phyloP scores from a whole-genome alignment of 2,329 filamentous ascomycete species.

The Remersonia thermophila region DNA sequence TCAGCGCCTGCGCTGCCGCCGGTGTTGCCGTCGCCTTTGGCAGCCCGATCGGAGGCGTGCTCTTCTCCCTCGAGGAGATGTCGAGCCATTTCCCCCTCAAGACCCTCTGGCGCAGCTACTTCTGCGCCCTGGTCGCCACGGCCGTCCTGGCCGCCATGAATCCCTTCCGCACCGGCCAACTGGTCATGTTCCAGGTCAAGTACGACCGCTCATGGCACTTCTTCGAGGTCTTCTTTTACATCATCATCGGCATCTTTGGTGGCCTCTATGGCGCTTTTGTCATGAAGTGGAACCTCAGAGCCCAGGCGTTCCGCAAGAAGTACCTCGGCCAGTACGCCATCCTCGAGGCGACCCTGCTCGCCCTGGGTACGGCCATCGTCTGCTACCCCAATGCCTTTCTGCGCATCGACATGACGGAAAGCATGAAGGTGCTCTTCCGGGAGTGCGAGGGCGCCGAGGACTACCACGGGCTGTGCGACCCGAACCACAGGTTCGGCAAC shows the following conservation, averaged over 20 bases:
- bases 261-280: constrained; percentile 93
- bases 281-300: constrained; percentile 92
- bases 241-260: constrained; percentile 83
- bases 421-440: constrained; percentile 93
- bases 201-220: constrained; percentile 98
- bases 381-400: constrained; percentile 95
- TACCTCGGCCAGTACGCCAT: constrained; percentile 77
- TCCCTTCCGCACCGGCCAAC: constrained; percentile 87
- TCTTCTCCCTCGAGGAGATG: constrained; percentile 98
- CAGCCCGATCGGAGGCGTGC: constrained; percentile 88
- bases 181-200: constrained; percentile 97
- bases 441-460: constrained; percentile 85
- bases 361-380: constrained; percentile 73
- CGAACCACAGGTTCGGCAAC: constrained; percentile 62
- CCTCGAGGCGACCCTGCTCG: constrained; percentile 73
- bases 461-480: constrained; percentile 80
- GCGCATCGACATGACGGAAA: constrained; percentile 96
- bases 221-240: constrained; percentile 88
- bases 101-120: constrained; percentile 96
- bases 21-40: constrained; percentile 95
- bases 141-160: constrained; percentile 92
- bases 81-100: constrained; percentile 92
- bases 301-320: constrained; percentile 86
- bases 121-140: constrained; percentile 90
- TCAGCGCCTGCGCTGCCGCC: constrained; percentile 87